These are phyloP conservation scores for Brassica rapa DNA, from an alignment of 345 rosid species.

Conservation along the genomic window DNA sequence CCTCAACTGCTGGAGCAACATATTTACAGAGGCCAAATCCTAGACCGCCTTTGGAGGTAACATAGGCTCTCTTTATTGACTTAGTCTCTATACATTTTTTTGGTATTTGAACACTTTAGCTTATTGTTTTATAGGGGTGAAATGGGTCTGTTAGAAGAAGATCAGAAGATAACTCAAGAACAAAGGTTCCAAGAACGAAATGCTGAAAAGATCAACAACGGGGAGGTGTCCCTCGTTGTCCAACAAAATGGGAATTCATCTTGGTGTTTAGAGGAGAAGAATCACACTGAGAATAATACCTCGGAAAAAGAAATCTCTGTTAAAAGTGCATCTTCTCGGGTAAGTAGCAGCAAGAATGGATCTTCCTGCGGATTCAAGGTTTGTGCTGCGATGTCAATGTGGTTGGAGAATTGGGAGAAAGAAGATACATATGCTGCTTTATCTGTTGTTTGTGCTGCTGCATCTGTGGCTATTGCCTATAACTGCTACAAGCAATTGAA, in stretches of 20 bases:
- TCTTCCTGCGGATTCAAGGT: conserved; percentile 39
- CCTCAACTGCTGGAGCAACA: conserved; percentile 69
- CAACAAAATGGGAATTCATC: conserved; percentile 59
- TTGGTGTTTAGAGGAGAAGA: conserved; percentile 53
- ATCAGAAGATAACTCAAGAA: conserved; percentile 63
- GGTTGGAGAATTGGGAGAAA: conserved; percentile 85
- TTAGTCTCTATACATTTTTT: neutral
- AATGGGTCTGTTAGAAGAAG: conserved; percentile 81
- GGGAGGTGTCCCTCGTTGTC: conserved; percentile 38
- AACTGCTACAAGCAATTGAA: conserved; percentile 64
- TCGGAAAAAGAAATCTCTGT: conserved; percentile 51
- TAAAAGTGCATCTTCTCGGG: conserved; percentile 40
- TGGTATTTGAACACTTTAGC: neutral
- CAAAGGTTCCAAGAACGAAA: conserved; percentile 51
- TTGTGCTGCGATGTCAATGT: conserved; percentile 55
- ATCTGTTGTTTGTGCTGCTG: conserved; percentile 76
- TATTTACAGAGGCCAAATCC: conserved; percentile 71
- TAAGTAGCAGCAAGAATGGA: conserved; percentile 48
- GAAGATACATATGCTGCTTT: conserved; percentile 86
- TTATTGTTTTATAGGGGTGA: conserved; percentile 62
- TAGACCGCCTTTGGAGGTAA: conserved; percentile 88
- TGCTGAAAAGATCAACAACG: conserved; percentile 38
- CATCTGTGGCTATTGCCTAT: conserved; percentile 74
- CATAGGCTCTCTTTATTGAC: conserved; percentile 12
- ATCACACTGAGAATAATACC: conserved; percentile 30